Conservation (phyloP, 2,329 filamentous ascomycete genomes). For the Rutstroemia sp. region DNA sequence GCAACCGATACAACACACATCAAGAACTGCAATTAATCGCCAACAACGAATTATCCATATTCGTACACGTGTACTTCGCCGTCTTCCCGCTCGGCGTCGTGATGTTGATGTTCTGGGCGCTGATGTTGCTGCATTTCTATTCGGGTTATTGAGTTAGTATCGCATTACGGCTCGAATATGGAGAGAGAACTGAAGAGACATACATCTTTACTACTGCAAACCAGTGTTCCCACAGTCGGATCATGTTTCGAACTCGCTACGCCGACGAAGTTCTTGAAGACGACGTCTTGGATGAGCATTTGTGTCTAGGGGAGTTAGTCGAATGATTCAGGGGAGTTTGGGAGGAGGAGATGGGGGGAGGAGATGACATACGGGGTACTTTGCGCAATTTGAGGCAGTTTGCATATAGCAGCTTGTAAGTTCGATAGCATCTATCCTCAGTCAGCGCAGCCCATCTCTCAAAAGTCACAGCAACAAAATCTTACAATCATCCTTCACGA, state of each 20-base stretch:
- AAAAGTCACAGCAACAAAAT: background rate
- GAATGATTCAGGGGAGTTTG: too few species aligned
- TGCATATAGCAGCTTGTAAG: constrained; percentile 51
- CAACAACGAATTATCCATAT: constrained; percentile 28
- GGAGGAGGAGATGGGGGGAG: too few species aligned
- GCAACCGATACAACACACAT: too few species aligned
- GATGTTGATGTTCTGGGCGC: constrained; percentile 37
- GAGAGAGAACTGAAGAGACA: background rate
- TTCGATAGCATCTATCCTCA: constrained; percentile 10
- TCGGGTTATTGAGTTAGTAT: constrained; percentile 24
- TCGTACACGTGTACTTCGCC: constrained; percentile 35
- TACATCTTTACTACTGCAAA: constrained; percentile 37
- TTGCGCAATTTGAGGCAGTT: constrained; percentile 50
- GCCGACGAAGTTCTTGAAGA: constrained; percentile 32
- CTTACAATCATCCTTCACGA: constrained; percentile 46
- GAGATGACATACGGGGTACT: constrained; percentile 40
- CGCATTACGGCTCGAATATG: constrained; percentile 18
- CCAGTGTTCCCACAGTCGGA: constrained; percentile 36
- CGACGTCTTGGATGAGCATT: constrained; percentile 45
- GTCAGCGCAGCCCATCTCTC: background rate
- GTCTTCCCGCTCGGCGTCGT: constrained; percentile 37
- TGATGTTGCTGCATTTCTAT: constrained; percentile 36
- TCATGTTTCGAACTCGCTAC: constrained; percentile 39
- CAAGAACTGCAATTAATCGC: background rate
- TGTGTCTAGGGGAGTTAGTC: constrained; percentile 18